Conservation (phyloP, 2,329 filamentous ascomycete genomes). For the Plectosphaerella plurivora region DNA sequence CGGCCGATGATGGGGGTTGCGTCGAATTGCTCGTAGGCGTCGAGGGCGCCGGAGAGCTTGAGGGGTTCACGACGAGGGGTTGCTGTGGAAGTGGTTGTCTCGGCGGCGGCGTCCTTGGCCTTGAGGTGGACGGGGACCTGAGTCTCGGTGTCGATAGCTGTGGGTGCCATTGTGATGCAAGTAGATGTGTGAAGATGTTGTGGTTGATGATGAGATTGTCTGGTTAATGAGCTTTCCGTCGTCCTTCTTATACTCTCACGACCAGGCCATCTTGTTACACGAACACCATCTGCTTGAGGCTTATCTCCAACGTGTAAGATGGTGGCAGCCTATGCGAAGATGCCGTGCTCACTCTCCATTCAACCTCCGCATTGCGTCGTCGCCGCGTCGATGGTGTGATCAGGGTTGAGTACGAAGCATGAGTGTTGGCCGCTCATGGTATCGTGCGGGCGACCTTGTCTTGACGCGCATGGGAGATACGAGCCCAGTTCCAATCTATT, state of each 20-base stretch:
- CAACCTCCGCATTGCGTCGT: background rate
- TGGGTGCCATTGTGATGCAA: constrained; percentile 7
- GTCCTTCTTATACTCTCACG: no score
- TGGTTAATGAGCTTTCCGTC: no score
- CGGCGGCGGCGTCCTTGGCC: constrained; percentile 8
- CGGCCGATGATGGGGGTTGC: constrained; percentile 51
- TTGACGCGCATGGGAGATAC: no score
- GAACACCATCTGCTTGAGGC: no score
- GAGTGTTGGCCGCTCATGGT: no score
- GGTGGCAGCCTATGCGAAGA: background rate
- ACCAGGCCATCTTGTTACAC: no score
- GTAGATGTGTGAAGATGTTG: no score
- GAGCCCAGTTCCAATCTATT: no score
- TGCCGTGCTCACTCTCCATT: background rate
- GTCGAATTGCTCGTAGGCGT: constrained; percentile 44
- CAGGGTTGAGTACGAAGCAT: no score
- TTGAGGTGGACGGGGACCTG: constrained; percentile 7
- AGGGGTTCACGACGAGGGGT: constrained; percentile 23
- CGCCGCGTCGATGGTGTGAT: background rate
- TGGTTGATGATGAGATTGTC: no score
- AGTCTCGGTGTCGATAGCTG: constrained; percentile 9
- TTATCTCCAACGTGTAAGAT: background rate
- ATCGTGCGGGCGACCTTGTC: no score
- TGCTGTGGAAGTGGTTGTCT: constrained; percentile 8
- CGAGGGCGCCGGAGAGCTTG: constrained; percentile 37